These are phyloP conservation scores for Vicia villosa DNA, from an alignment of 306 rosid genomes.

Conservation along the genomic window DNA sequence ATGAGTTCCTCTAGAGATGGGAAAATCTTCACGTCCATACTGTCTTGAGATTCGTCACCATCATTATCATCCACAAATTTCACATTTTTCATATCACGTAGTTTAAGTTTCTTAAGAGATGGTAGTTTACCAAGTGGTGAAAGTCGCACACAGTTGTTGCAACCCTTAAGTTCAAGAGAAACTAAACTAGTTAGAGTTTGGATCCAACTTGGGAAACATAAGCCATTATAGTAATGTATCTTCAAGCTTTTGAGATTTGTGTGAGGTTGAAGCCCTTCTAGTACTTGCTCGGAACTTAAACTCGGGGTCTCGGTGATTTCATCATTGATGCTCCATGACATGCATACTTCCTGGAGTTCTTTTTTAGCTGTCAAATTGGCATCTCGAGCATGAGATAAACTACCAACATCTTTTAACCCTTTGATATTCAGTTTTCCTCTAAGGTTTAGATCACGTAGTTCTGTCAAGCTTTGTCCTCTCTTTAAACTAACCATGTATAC, in stretches of 20 bases:
- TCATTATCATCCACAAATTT: not conserved
- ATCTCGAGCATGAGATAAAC: too few relatives aligned
- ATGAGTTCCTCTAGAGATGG: not conserved
- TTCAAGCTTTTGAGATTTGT: not conserved
- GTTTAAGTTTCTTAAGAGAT: not conserved
- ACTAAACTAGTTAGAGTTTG: not conserved
- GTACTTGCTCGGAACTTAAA: too few relatives aligned
- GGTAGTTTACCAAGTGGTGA: not conserved
- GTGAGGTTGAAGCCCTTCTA: too few relatives aligned
- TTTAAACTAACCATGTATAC: too few relatives aligned
- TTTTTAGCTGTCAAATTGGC: too few relatives aligned
- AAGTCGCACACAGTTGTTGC: not conserved
- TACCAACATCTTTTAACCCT: too few relatives aligned
- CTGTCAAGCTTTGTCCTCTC: too few relatives aligned
- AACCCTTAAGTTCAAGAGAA: not conserved
- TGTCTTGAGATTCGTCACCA: not conserved
- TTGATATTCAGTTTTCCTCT: too few relatives aligned
- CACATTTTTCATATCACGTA: not conserved
- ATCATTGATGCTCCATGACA: too few relatives aligned
- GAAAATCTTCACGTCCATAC: not conserved
- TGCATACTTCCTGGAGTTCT: too few relatives aligned
- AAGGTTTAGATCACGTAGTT: too few relatives aligned
- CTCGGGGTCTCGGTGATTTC: too few relatives aligned
- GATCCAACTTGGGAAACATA: slow-evolving; percentile 1
- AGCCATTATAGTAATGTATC: not conserved